Evolutionary conservation across 441 rosid genomes (phyloP).

Genomic region (Syzygium malaccense): DNA sequence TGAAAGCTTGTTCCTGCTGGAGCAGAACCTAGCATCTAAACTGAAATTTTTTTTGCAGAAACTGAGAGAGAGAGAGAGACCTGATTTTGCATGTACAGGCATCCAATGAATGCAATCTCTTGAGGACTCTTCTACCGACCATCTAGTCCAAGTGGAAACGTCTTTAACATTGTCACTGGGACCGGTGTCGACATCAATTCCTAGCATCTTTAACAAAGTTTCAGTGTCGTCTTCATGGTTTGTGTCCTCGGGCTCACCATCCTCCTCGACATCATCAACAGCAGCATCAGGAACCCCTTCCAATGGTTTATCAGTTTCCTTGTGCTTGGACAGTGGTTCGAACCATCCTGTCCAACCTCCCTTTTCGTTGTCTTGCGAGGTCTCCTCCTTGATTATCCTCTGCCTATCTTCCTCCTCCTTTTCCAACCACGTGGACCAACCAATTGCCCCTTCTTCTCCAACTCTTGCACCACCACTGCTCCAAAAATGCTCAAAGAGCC

Average conservation of each 20-base stretch:
- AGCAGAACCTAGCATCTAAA: neutral
- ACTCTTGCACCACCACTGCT: slow-evolving; percentile 72
- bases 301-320: slow-evolving; percentile 24
- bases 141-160: slow-evolving; percentile 73
- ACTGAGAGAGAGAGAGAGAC: slow-evolving; percentile 14
- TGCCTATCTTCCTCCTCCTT: slow-evolving; percentile 93
- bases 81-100: slow-evolving; percentile 64
- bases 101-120: slow-evolving; percentile 82
- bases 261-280: slow-evolving; percentile 39
- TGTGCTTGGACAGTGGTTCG: slow-evolving; percentile 42
- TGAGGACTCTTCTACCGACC: slow-evolving; percentile 76
- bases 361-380: slow-evolving; percentile 35
- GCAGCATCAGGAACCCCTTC: slow-evolving; percentile 23
- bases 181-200: slow-evolving; percentile 64
- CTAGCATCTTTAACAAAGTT: slow-evolving; percentile 72
- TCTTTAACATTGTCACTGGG: slow-evolving; percentile 64
- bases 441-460: slow-evolving; percentile 91
- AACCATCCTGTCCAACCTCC: slow-evolving; percentile 99
- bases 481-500: slow-evolving; percentile 96
- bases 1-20: neutral
- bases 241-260: slow-evolving; percentile 33
- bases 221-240: slow-evolving; percentile 79
- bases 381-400: slow-evolving; percentile 54
- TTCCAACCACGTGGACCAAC: slow-evolving; percentile 89
- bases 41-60: neutral